phyloP scores from a whole-genome alignment of 2,329 filamentous ascomycete species.

The Aspergillus fischeri region DNA sequence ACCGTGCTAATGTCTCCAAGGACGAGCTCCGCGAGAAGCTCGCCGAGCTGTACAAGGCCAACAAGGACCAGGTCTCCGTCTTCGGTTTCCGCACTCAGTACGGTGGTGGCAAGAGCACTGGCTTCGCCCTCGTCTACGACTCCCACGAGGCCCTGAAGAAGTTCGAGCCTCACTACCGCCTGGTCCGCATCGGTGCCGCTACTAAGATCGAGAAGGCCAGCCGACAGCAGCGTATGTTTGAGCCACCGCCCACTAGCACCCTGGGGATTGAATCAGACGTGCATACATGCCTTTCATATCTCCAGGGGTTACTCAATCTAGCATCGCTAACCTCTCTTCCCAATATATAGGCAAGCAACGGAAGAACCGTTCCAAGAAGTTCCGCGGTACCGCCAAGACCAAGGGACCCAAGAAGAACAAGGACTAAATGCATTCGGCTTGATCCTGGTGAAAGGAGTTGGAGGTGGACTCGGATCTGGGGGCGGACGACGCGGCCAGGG shows the following conservation, averaged over 20 bases:
- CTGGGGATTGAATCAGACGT: background rate
- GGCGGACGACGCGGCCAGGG: conserved; percentile 6
- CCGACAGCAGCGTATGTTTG: conserved; percentile 95
- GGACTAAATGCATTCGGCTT: conserved; percentile 57
- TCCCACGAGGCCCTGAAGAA: conserved; percentile 98
- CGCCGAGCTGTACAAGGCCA: conserved; percentile 92
- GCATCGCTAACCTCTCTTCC: conserved; percentile 1
- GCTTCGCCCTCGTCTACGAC: conserved; percentile 98
- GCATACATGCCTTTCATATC: background rate
- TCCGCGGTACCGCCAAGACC: conserved; percentile 95
- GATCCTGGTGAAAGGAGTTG: conserved; percentile 23
- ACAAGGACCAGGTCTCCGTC: conserved; percentile 95
- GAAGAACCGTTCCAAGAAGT: conserved; percentile 99
- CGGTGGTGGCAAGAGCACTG: conserved; percentile 99
- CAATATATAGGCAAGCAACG: conserved; percentile 86
- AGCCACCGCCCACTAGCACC: background rate
- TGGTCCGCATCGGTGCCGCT: conserved; percentile 88
- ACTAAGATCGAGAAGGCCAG: conserved; percentile 94
- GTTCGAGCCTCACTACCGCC: conserved; percentile 98
- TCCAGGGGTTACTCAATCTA: background rate
- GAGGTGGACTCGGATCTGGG: conserved; percentile 7
- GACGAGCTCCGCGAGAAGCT: conserved; percentile 96
- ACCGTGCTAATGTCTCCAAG: conserved; percentile 98
- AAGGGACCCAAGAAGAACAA: conserved; percentile 94
- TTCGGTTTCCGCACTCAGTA: conserved; percentile 98